Evolutionary conservation across 495 filamentous ascomycete genomes (phyloP).

Genomic region (Hypoxylon subgilvum): DNA sequence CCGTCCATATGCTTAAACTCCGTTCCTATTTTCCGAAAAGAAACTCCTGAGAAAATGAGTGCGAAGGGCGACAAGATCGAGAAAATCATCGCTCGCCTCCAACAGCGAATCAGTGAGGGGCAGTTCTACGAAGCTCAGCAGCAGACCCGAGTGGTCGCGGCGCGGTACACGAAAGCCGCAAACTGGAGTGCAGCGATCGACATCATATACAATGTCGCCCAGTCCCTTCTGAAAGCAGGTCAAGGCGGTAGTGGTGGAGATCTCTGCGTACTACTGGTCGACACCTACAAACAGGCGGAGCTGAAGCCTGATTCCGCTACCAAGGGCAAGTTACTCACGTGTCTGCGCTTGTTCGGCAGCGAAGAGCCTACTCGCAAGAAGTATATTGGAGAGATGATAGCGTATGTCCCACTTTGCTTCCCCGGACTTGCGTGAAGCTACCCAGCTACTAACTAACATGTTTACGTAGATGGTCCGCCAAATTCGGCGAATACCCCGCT

Average conservation of each 20-base stretch:
- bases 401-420: conserved; percentile 52
- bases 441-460: conserved; percentile 25
- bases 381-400: conserved; percentile 85
- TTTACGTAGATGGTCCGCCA: conserved; percentile 77
- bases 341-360: conserved; percentile 78
- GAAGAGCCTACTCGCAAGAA: conserved; percentile 90
- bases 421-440: conserved; percentile 1
- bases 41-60: conserved; percentile 37
- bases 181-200: conserved; percentile 87
- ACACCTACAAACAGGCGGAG: conserved; percentile 84
- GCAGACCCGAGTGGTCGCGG: conserved; percentile 91
- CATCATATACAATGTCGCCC: conserved; percentile 82
- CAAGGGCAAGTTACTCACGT: conserved; percentile 63
- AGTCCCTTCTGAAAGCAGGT: conserved; percentile 82
- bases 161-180: conserved; percentile 83
- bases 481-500: conserved; percentile 82
- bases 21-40: background rate
- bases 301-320: conserved; percentile 69
- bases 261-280: conserved; percentile 80
- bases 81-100: conserved; percentile 57
- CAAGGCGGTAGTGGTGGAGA: conserved; percentile 93
- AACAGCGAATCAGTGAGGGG: conserved; percentile 82
- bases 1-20: too few species aligned
- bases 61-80: conserved; percentile 54
- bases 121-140: conserved; percentile 97